Conservation (phyloP, 345 rosid species). For the Rubroshorea leprosula region DNA sequence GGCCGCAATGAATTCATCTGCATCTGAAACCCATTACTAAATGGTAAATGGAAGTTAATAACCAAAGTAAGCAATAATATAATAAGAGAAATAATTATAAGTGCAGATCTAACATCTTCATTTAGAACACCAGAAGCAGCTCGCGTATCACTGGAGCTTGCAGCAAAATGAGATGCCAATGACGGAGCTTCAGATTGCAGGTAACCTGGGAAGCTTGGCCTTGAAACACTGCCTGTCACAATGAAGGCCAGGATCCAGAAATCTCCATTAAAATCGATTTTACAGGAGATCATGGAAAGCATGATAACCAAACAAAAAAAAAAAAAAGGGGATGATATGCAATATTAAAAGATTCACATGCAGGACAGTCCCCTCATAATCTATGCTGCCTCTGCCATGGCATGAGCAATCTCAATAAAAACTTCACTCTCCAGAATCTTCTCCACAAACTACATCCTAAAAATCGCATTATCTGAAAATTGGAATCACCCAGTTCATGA, state of each 20-base stretch:
- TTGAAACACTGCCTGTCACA: slow-evolving; percentile 19
- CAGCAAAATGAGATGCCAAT: slow-evolving; percentile 16
- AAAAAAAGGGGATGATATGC: not conserved
- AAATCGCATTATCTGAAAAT: no score
- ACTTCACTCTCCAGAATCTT: not conserved
- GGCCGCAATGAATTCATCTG: no score
- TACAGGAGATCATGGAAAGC: not conserved
- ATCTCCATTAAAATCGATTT: not conserved
- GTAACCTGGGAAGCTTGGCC: slow-evolving; percentile 32
- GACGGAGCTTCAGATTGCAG: slow-evolving; percentile 25
- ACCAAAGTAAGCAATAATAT: not conserved
- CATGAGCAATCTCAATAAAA: no score
- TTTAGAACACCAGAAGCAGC: slow-evolving; percentile 26
- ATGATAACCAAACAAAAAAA: not conserved
- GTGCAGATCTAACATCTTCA: slow-evolving; percentile 28
- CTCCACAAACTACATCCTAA: no score
- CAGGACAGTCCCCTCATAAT: not conserved
- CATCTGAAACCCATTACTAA: not conserved
- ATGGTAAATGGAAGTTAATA: not conserved
- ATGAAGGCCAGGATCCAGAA: not conserved
- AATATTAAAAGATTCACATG: not conserved
- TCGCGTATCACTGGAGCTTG: slow-evolving; percentile 12
- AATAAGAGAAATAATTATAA: not conserved
- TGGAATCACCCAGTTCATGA: no score
- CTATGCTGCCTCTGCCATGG: not conserved